Conservation (phyloP, 1,139 yeast species). For the Lodderomyces parapsilosis region DNA sequence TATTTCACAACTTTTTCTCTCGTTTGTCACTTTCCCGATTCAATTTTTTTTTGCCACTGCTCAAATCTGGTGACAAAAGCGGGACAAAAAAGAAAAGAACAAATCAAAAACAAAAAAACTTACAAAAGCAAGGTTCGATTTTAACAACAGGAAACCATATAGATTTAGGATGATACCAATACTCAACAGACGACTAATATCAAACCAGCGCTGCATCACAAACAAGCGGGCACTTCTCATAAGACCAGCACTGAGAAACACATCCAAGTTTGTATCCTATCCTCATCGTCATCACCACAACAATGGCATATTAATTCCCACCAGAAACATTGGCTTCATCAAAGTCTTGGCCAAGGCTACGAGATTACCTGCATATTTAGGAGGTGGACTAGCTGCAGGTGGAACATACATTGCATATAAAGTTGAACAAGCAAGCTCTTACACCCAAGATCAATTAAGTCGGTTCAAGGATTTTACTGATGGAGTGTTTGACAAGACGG, state of each 20-base stretch:
- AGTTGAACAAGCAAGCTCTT: slow-evolving; percentile 79
- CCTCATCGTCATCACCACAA: background rate
- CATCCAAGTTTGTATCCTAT: background rate
- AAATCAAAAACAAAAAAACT: background rate
- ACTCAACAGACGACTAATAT: slow-evolving; percentile 8
- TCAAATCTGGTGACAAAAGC: background rate
- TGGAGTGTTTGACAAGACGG: slow-evolving; percentile 43
- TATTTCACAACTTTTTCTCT: too few species aligned
- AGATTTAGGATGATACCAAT: slow-evolving; percentile 6
- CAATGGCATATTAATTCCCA: slow-evolving; percentile 8
- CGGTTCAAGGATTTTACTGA: slow-evolving; percentile 59
- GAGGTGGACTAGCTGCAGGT: slow-evolving; percentile 92
- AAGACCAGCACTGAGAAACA: background rate
- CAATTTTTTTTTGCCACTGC: background rate
- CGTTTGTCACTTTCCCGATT: background rate
- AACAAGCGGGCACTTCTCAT: background rate
- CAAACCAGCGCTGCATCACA: background rate
- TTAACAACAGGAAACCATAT: background rate
- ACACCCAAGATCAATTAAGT: slow-evolving; percentile 63
- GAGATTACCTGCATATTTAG: slow-evolving; percentile 74
- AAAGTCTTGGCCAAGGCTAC: slow-evolving; percentile 46
- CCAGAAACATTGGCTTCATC: slow-evolving; percentile 44
- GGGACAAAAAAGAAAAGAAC: background rate
- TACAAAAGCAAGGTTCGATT: background rate
- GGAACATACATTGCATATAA: slow-evolving; percentile 91